Base-by-base conservation (phyloP, 768 basidiomycete genomes). In the Lactarius vividus region DNA sequence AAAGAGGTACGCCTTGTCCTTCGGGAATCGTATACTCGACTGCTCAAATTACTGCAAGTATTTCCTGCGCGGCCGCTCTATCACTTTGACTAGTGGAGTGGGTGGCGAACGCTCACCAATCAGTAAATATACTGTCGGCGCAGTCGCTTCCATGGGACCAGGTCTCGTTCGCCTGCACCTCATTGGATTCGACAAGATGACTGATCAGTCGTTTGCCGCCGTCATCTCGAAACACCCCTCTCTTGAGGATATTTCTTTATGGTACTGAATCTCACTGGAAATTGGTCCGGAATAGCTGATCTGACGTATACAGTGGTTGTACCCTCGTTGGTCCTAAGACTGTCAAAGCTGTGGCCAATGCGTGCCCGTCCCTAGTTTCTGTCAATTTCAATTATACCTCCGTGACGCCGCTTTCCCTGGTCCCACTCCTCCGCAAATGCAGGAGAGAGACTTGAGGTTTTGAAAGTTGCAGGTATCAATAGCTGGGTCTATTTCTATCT, bases 331-430 rank as follows among this genome's bases (percentile, higher is more conserved):
- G 83, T 7, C 65, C 79, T 4, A 77, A 80, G 69, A 84, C 87
- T 1, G 75, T 81, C 40, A 74, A 79, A 15, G 81, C 79, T 3
- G 75, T 77, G 6, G 80, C 80, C 11, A 73, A 74, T 39, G 73
- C 72, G 11, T 86, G 86, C 68, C 76, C 71, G 16, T 71, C 71
- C 18, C 77, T 91, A 39, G 77, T 71, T 15, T 73, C 76, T 0
- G 71, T 88, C 56, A 89, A 90, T 69, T 72, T 89, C 40, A 88
- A 81, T 70, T 85, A 85, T 65, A 91, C 89, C 2, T 78, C 83
- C 3, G 80, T 81, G 5, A 74, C 83, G 1, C 84, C 87, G 0
- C 63, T 69, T 1, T 81, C 84, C 18, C 72, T 90, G 9, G 76
- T 78, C 1, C 75, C 79, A 10, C 69, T 87, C 20, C 72, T 86